Conservation (phyloP, 306 rosid genomes). For the Spatholobus suberectus region DNA sequence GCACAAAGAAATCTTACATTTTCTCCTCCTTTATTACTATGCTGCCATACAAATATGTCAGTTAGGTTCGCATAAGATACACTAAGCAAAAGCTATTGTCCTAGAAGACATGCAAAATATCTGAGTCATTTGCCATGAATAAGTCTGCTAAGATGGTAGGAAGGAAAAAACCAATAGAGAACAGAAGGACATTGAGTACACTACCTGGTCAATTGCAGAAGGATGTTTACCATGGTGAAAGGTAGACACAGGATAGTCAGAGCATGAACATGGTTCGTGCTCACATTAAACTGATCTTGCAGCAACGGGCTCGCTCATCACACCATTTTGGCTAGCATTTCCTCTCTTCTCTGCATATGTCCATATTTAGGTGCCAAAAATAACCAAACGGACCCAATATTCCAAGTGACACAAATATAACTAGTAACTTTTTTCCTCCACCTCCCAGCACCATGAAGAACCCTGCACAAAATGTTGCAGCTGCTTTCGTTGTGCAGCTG, state of each 20-base stretch:
- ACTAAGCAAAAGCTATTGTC: too few relatives aligned
- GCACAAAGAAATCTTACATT: not conserved
- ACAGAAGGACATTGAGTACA: constrained; percentile 13
- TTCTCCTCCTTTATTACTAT: not conserved
- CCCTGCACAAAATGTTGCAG: constrained; percentile 44
- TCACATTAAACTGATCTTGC: constrained; percentile 96
- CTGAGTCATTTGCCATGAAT: not conserved
- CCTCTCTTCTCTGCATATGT: constrained; percentile 65
- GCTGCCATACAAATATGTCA: not conserved
- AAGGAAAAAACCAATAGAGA: constrained; percentile 3
- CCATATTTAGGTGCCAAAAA: constrained; percentile 63
- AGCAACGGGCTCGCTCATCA: constrained; percentile 96
- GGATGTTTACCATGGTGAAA: constrained; percentile 93
- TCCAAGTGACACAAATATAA: constrained; percentile 60
- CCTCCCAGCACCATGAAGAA: constrained; percentile 68
- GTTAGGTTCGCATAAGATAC: not conserved
- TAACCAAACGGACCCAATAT: constrained; percentile 63
- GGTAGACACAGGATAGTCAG: constrained; percentile 90
- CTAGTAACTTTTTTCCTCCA: constrained; percentile 77
- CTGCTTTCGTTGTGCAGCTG: constrained; percentile 47
- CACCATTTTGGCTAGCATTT: constrained; percentile 93
- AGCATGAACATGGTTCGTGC: constrained; percentile 96
- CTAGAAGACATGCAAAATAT: constrained; percentile 14
- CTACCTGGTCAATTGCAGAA: constrained; percentile 93
- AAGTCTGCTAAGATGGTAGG: not conserved